Evolutionary conservation across 2,329 filamentous ascomycete species (phyloP), one percentile per base, ranked within the genome.

Genomic region (Fusarium hostae): DNA sequence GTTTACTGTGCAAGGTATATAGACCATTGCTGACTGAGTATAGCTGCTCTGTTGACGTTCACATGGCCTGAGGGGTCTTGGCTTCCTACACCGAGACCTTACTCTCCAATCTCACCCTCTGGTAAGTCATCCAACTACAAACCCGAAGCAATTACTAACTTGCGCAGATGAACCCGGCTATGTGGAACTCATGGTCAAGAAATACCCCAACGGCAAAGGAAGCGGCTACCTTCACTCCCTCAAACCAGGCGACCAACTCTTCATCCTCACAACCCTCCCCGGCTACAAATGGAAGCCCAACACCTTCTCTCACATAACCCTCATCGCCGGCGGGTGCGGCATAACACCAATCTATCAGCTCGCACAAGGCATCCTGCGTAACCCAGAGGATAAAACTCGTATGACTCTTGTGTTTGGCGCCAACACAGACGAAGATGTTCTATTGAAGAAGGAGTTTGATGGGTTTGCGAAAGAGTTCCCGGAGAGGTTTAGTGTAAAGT

Each of bases 341-440:
- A 92, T 94, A 70, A 93, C 91, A 1, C 91, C 92, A 0, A 86
- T 91, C 71, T 92, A 88, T 77, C 89, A 92, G 77, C 85, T 92
- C 4, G 83, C 87, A 4, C 86, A 85, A 52, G 88, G 88, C 4
- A 90, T 92, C 61, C 81, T 92, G n/a, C 79, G 82, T 47, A 88
- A 92, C 75, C 85, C 89, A 0, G 79, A 84, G 2, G 91, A 93
- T 72, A 83, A 82, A 32, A 93, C 91, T 2, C 85, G 84, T 58
- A 83, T 93, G 45, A 89, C 87, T 0, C 84, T 94, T 2, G 82
- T 94, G 0, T 92, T 89, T 75, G 91, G 90, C 37, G 89, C 89
- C 64, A 92, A 92, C 70, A 86, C 84, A 0, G 89, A 91, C 59
- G 80, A 84, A 40, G 92, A 94, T 75, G 81, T 92, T 4, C 63